Conservation (phyloP, 2,329 filamentous ascomycete species). For the Botrytis medusae region DNA sequence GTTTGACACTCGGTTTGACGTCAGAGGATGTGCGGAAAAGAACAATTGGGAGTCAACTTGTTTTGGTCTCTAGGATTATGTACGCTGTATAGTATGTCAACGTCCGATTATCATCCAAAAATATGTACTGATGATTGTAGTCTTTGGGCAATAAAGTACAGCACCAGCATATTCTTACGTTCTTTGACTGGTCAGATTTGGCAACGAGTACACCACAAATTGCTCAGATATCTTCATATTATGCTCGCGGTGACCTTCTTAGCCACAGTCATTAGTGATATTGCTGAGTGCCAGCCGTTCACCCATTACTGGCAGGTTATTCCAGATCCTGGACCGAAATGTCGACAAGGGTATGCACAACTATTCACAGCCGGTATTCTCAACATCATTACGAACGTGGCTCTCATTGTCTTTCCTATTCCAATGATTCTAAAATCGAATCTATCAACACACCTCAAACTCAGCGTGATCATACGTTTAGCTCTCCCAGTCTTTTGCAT, state of each 20-base stretch:
- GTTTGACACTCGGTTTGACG: conserved; percentile 54
- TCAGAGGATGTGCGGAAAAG: conserved; percentile 60
- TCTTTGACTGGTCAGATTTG: conserved; percentile 80
- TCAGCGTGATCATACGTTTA: conserved; percentile 10
- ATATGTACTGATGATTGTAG: conserved; percentile 45
- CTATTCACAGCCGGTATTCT: conserved; percentile 82
- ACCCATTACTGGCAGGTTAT: conserved; percentile 73
- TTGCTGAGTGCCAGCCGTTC: conserved; percentile 79
- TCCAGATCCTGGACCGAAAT: conserved; percentile 80
- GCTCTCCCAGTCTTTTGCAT: conserved; percentile 68
- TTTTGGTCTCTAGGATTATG: conserved; percentile 77
- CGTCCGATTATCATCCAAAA: conserved; percentile 9
- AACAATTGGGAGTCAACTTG: conserved; percentile 74
- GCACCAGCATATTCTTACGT: conserved; percentile 85
- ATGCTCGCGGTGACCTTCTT: conserved; percentile 75
- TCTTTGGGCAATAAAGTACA: conserved; percentile 87
- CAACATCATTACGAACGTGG: conserved; percentile 83
- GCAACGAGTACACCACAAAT: conserved; percentile 70
- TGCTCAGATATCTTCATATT: conserved; percentile 69
- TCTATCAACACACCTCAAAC: conserved; percentile 53
- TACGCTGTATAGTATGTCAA: conserved; percentile 80
- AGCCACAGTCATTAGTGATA: conserved; percentile 73
- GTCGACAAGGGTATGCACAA: conserved; percentile 80
- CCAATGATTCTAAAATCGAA: conserved; percentile 78
- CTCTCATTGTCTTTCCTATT: conserved; percentile 83